Conservation (phyloP, 768 basidiomycete genomes). For the Lactifluus piperatus region DNA sequence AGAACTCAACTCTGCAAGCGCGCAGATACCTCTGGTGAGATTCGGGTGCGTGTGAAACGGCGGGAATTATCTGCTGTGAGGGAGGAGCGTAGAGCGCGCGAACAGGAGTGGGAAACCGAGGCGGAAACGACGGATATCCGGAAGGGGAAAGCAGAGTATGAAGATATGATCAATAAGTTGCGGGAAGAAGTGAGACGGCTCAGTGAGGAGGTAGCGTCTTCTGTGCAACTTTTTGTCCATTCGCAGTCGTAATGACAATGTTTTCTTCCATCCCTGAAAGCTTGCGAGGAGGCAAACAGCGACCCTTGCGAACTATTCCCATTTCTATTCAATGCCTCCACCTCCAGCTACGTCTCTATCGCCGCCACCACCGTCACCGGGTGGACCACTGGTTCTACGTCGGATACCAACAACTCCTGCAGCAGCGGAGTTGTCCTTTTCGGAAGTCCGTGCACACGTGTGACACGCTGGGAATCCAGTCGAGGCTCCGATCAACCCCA, state of each 20-base stretch:
- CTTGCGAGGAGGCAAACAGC: slow-evolving; percentile 3
- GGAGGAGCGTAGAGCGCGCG: too few species aligned
- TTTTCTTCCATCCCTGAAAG: not conserved
- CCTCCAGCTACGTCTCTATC: slow-evolving; percentile 10
- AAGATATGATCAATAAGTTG: slow-evolving; percentile 51
- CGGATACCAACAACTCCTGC: slow-evolving; percentile 22
- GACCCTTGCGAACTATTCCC: not conserved
- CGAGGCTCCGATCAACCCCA: slow-evolving; percentile 57
- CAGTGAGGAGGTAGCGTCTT: slow-evolving; percentile 41
- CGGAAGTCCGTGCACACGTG: slow-evolving; percentile 55
- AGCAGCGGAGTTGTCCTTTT: slow-evolving; percentile 35
- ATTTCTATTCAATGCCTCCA: slow-evolving; percentile 2
- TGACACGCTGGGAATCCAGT: slow-evolving; percentile 47
- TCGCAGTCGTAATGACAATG: not conserved
- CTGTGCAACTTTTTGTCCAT: not conserved
- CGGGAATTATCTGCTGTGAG: too few species aligned
- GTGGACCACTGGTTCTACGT: slow-evolving; percentile 18
- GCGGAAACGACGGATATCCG: too few species aligned
- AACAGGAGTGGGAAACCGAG: too few species aligned
- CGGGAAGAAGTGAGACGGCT: slow-evolving; percentile 57
- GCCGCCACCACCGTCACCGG: not conserved
- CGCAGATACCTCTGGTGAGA: slow-evolving; percentile 36
- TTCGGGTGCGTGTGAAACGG: slow-evolving; percentile 51
- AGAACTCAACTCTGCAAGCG: slow-evolving; percentile 13
- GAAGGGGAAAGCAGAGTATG: slow-evolving; percentile 45